Conservation (phyloP, 371 early-diverging fungal genomes). For the Coemansia sp. region DNA sequence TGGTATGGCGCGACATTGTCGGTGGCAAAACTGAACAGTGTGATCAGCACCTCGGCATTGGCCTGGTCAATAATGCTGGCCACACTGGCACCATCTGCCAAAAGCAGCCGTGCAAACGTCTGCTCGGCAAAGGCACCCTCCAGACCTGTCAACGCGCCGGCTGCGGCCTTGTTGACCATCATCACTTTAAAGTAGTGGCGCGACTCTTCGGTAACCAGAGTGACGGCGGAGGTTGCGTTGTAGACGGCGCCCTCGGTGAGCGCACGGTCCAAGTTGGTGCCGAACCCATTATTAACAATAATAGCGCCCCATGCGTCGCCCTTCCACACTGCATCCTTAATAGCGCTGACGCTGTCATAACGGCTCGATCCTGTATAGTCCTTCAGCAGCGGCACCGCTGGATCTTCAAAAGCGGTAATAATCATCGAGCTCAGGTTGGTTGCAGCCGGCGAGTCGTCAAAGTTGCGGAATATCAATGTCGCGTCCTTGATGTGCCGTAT, state of each 20-base stretch:
- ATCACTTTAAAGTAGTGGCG: conserved; percentile 43
- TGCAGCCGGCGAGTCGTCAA: conserved; percentile 29
- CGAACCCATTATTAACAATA: conserved; percentile 37
- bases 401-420: conserved; percentile 11
- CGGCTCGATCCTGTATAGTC: conserved; percentile 10
- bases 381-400: conserved; percentile 13
- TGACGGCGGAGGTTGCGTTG: conserved; percentile 20
- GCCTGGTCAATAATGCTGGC: conserved; percentile 15
- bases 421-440: conserved; percentile 19
- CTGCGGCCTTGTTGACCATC: conserved; percentile 2
- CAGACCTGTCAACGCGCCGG: conserved; percentile 17
- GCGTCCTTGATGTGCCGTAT: conserved; percentile 43
- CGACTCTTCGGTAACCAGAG: conserved; percentile 38
- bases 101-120: conserved; percentile 7
- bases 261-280: conserved; percentile 17
- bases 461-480: conserved; percentile 24
- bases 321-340: conserved; percentile 39
- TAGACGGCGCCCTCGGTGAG: conserved; percentile 24
- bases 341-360: conserved; percentile 1
- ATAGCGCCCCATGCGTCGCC: conserved; percentile 43
- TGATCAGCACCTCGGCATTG: conserved; percentile 34
- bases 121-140: conserved; percentile 25
- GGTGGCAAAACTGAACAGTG: conserved; percentile 30
- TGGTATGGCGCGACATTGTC: conserved; percentile 48
- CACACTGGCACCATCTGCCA: conserved; percentile 6